A percentile compares a stretch with the other conserved stretches of the same genome.
Evolutionary conservation across 2,329 filamentous ascomycete genomes (phyloP).

Genomic region (Cercospora canescens): DNA sequence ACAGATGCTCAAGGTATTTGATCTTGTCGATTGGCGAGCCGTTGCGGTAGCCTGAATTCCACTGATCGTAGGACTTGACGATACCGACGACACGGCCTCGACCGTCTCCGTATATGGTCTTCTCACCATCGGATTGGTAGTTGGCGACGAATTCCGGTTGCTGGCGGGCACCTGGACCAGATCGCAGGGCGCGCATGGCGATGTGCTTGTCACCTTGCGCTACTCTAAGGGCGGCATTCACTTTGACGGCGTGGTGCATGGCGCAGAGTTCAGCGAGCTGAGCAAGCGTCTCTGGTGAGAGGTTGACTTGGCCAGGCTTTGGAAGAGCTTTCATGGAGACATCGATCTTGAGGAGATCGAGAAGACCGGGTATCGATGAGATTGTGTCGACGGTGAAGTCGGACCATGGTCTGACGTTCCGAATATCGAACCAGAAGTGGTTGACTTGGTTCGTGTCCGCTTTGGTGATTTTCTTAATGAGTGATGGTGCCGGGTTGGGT

Average conservation of each 20-base stretch:
- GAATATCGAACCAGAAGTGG: constrained; percentile 95
- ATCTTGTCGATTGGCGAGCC: constrained; percentile 83
- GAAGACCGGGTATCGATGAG: constrained; percentile 69
- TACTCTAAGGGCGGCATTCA: constrained; percentile 79
- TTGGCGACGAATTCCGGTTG: constrained; percentile 68
- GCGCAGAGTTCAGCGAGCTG: constrained; percentile 75
- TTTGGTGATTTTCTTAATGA: constrained; percentile 73
- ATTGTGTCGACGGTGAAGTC: constrained; percentile 75
- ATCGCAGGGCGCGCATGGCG: constrained; percentile 43
- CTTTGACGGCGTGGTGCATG: constrained; percentile 77
- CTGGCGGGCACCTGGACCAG: constrained; percentile 46
- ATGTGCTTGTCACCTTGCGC: constrained; percentile 70
- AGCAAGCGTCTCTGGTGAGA: constrained; percentile 67
- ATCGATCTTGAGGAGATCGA: constrained; percentile 64
- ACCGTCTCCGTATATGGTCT: constrained; percentile 48
- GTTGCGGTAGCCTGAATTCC: constrained; percentile 91
- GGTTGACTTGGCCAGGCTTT: constrained; percentile 57
- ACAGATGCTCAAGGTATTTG: constrained; percentile 82
- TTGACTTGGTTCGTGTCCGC: constrained; percentile 70
- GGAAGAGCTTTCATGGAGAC: constrained; percentile 64
- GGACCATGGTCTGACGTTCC: constrained; percentile 81
- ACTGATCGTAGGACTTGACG: constrained; percentile 89
- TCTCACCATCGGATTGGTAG: constrained; percentile 54
- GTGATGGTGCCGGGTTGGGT: constrained; percentile 76
- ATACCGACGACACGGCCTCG: constrained; percentile 72